Base-by-base conservation (phyloP, 495 filamentous ascomycete species). In the Lasiosphaeriaceae sp. region DNA sequence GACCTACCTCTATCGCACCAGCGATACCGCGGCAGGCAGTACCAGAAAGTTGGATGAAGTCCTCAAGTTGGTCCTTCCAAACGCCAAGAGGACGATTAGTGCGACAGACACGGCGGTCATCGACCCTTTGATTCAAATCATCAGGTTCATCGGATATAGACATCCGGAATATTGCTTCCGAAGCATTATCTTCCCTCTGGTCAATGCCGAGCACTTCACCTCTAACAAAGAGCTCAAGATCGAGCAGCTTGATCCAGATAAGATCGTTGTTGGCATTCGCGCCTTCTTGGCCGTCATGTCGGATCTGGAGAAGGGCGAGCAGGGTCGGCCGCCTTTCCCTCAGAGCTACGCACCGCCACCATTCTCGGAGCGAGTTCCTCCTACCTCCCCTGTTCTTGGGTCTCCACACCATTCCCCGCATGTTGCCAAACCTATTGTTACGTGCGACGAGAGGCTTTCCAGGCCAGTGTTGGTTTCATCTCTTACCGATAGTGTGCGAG, bases 201-300 rank as follows among this genome's bases (percentile, higher is more conserved):
- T 99, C 62, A 97, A 96, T 67, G 89, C 90, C 7, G 94, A 99
- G 39, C 74, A 90, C 29, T 92, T 98, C 66, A 82, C 83, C 2
- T 80, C 83, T 29, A 86, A 88, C 29, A 86, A 83, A 66, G 92
- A 96, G 26, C 74, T 94, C 55, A 90, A 85, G 65, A 88, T 96
- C 48, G 93, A 97, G 66, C 90, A 94, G 63, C 84, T 99, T 62
- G 94, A 97, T 50, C 94, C 94, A 0, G 94, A 99, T 66, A 88
- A 88, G 66, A 96, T 97, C 77, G 90, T 97, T 11, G 88, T 99
- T 65, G 94, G 92, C 11, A 99, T 99, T 55, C 83, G 90, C 50
- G 86, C 94, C 9, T 99, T 97, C 64, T 77, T 99, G 7, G 87
- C 88, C 11, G 89, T 97, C 44, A 92, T 97, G 86, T 79, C 88